Conservation (phyloP, 2,329 filamentous ascomycete genomes). For the Sphaerostilbella broomeana region DNA sequence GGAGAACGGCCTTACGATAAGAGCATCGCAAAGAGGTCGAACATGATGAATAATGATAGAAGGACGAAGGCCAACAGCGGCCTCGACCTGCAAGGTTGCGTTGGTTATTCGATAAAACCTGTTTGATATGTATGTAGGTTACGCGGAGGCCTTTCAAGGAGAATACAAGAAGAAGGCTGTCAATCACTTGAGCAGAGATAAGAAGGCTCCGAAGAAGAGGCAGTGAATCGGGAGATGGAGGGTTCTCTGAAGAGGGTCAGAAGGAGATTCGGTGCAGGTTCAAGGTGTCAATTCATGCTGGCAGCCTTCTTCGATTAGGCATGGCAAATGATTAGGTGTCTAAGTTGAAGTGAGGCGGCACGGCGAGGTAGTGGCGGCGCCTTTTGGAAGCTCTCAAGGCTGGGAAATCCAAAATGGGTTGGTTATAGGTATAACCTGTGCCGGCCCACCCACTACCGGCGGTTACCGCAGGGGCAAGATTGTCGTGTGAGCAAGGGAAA, state of each 20-base stretch:
- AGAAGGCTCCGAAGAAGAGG: too few relatives aligned
- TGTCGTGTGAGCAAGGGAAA: slow-evolving; percentile 9
- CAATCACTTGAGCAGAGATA: too few relatives aligned
- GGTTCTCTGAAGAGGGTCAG: too few relatives aligned
- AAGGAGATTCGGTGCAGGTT: slow-evolving; percentile 1
- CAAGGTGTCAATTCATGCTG: neutral
- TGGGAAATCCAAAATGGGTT: neutral
- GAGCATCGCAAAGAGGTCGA: slow-evolving; percentile 69
- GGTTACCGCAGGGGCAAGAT: too few relatives aligned
- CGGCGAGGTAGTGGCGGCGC: neutral
- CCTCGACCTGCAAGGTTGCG: slow-evolving; percentile 20
- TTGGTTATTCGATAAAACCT: too few relatives aligned
- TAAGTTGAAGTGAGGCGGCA: neutral
- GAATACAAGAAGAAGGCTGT: too few relatives aligned
- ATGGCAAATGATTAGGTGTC: neutral
- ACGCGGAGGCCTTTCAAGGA: too few relatives aligned
- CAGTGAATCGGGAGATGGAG: too few relatives aligned
- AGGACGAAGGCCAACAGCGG: slow-evolving; percentile 17
- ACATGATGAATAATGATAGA: slow-evolving; percentile 51
- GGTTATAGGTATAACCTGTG: too few relatives aligned
- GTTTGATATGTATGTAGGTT: too few relatives aligned
- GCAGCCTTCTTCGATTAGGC: slow-evolving; percentile 3
- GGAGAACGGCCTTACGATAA: slow-evolving; percentile 71
- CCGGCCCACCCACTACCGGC: too few relatives aligned
- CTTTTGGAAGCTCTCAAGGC: neutral